Evolutionary conservation across 805 yeast genomes (phyloP).

Genomic region (Hanseniaspora lachancei): DNA sequence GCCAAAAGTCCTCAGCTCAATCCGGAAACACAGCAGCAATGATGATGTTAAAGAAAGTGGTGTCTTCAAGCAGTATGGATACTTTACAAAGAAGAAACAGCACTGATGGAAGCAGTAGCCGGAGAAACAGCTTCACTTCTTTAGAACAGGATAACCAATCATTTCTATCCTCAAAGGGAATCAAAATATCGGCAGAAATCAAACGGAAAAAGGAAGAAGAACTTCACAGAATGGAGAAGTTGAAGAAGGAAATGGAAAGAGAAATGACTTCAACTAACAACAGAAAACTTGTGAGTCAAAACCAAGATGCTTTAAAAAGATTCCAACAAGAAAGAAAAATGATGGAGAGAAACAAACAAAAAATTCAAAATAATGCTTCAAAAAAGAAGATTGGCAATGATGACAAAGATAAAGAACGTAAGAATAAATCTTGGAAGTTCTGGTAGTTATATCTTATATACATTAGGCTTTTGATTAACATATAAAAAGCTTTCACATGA

Average conservation of each 20-base stretch:
- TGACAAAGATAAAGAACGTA: neutral
- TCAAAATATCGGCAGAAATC: neutral
- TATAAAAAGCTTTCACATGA: neutral
- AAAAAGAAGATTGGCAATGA: neutral
- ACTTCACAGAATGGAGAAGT: neutral
- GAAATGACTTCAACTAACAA: neutral
- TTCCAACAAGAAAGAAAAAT: slow-evolving; percentile 3
- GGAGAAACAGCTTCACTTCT: neutral
- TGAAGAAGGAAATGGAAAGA: slow-evolving; percentile 8
- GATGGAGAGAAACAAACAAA: neutral
- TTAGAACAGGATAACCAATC: neutral
- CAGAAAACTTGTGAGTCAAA: slow-evolving; percentile 1
- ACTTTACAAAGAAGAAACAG: neutral
- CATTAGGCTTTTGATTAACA: neutral
- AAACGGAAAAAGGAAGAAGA: neutral
- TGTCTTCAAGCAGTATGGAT: neutral
- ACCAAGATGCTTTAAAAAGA: neutral
- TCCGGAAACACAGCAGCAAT: neutral
- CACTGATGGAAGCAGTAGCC: neutral
- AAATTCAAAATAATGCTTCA: neutral
- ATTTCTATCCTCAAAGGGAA: neutral
- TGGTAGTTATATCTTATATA: neutral
- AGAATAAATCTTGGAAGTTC: slow-evolving; percentile 3
- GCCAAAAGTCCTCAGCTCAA: neutral
- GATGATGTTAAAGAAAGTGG: slow-evolving; percentile 10